A percentile compares a stretch with the other conserved stretches of the same genome.
These are phyloP conservation scores for Zizania palustris DNA, from an alignment of 202 grass and related monocot genomes.

Conservation along the genomic window DNA sequence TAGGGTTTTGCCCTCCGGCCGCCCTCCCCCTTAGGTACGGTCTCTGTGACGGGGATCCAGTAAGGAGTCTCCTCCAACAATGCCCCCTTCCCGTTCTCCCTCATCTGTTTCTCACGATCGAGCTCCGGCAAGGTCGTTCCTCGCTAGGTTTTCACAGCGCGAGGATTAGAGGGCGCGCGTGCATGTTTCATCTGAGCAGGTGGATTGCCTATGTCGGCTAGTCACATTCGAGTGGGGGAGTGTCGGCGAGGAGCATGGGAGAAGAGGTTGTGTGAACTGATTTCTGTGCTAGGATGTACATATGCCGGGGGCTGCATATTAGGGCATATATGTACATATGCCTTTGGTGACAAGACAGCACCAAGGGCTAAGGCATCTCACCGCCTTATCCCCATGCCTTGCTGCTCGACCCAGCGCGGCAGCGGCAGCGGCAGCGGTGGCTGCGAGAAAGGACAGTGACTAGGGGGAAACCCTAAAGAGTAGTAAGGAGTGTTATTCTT, in stretches of 20 bases:
- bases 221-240: neutral
- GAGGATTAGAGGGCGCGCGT: neutral
- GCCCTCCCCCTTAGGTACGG: neutral
- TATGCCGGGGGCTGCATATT: too few species aligned
- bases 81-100: neutral
- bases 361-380: too few species aligned
- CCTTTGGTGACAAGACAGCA: neutral
- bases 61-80: neutral
- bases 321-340: too few species aligned
- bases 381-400: too few species aligned
- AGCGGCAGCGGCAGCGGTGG: slow-evolving; percentile 29
- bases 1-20: slow-evolving; percentile 18
- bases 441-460: too few species aligned
- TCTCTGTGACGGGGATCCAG: neutral
- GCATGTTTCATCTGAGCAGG: neutral
- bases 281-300: neutral
- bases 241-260: neutral
- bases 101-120: neutral
- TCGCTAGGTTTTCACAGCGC: neutral
- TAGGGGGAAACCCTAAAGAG: too few species aligned
- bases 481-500: too few species aligned
- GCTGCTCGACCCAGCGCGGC: too few species aligned
- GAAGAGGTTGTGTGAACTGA: neutral
- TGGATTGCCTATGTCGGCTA: neutral
- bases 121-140: neutral